phyloP scores from a whole-genome alignment of 495 filamentous ascomycete species.

The Xylaria flabelliformis region DNA sequence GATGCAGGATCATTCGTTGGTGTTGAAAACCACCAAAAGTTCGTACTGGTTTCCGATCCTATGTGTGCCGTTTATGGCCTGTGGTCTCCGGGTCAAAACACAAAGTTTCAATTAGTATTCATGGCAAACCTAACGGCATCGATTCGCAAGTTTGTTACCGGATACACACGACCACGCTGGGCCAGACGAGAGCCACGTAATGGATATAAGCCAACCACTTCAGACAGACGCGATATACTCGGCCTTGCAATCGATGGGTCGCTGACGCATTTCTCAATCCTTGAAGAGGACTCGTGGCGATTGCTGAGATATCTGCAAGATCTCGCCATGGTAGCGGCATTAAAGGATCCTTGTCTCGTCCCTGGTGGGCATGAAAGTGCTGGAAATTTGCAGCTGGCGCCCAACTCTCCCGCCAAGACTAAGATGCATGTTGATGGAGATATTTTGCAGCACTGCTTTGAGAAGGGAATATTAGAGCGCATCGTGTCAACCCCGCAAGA shows the following conservation, averaged over 20 bases:
- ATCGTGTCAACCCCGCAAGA: slow-evolving; percentile 44
- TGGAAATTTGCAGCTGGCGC: slow-evolving; percentile 33
- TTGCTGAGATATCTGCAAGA: slow-evolving; percentile 70
- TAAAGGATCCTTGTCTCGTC: background rate
- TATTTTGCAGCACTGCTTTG: slow-evolving; percentile 61
- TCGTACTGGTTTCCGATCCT: slow-evolving; percentile 55
- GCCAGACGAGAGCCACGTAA: slow-evolving; percentile 29
- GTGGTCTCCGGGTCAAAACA: slow-evolving; percentile 51
- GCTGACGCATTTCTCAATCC: slow-evolving; percentile 64
- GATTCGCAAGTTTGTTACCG: slow-evolving; percentile 55
- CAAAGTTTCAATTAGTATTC: slow-evolving; percentile 51
- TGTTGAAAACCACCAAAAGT: slow-evolving; percentile 28
- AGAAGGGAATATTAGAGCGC: slow-evolving; percentile 53
- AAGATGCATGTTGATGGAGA: slow-evolving; percentile 74
- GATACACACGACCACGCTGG: slow-evolving; percentile 53
- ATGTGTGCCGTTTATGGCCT: slow-evolving; percentile 57
- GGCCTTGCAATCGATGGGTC: slow-evolving; percentile 72
- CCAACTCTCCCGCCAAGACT: slow-evolving; percentile 35
- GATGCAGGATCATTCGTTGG: slow-evolving; percentile 39
- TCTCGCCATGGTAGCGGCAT: slow-evolving; percentile 46
- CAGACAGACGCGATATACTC: slow-evolving; percentile 55
- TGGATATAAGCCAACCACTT: slow-evolving; percentile 37
- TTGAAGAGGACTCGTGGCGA: slow-evolving; percentile 61
- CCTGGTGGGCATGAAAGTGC: background rate
- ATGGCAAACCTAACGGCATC: slow-evolving; percentile 57